These are phyloP conservation scores for Thalassiosira mediterranea DNA, from an alignment of 352 stramenopile genomes.

Conservation along the genomic window DNA sequence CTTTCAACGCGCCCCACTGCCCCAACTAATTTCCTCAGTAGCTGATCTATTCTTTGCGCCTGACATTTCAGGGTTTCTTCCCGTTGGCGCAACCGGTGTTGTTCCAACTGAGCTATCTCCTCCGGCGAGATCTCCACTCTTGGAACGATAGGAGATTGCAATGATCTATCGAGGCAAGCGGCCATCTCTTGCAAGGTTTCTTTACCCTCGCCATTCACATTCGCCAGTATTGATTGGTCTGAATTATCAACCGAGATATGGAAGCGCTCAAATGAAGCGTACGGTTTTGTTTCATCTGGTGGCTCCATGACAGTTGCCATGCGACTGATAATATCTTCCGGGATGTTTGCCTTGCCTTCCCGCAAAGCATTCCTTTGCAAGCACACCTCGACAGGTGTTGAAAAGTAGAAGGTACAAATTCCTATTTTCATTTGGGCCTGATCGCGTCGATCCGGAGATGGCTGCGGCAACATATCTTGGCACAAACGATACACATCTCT, in stretches of 20 bases:
- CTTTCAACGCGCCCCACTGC: constrained; percentile 54
- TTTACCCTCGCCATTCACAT: constrained; percentile 10
- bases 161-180: constrained; percentile 20
- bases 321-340: constrained; percentile 55
- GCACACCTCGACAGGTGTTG: constrained; percentile 55
- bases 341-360: constrained; percentile 44
- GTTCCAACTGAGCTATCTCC: constrained; percentile 34
- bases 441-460: constrained; percentile 24
- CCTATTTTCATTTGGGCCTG: constrained; percentile 34
- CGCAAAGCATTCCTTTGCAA: constrained; percentile 60
- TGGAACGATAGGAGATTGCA: constrained; percentile 30
- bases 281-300: constrained; percentile 49
- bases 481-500: constrained; percentile 68
- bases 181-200: constrained; percentile 16
- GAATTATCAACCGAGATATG: constrained; percentile 27
- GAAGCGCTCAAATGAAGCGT: constrained; percentile 46
- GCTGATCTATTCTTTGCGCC: constrained; percentile 55
- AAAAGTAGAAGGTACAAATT: no score
- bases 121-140: constrained; percentile 38
- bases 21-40: constrained; percentile 61
- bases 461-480: constrained; percentile 35
- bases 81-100: constrained; percentile 34
- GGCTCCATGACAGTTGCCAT: constrained; percentile 67
- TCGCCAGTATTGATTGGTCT: no score
- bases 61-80: constrained; percentile 48